Base-by-base conservation (phyloP, 2,329 filamentous ascomycete species). In the Diatrype stigma region DNA sequence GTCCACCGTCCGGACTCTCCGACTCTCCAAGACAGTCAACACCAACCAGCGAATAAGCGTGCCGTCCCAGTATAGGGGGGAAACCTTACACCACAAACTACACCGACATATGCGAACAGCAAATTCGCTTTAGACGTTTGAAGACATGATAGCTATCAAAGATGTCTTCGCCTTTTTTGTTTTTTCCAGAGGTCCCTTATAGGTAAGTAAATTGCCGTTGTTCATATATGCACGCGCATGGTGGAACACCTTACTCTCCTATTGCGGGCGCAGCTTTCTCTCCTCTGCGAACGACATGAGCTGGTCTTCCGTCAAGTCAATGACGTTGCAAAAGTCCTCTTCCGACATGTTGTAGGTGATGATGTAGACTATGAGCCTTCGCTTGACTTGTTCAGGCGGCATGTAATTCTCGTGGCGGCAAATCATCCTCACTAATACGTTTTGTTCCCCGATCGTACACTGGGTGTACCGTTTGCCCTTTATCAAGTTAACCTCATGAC, bases 181-280 rank as follows among this genome's bases (percentile, higher is more conserved):
- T 10, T 16, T 44, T 12, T 16, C 10, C 21, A 6, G 22, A 28
- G 40, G 22, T 26, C 21, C 16, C 21, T n/a, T 54, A 54, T 40
- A n/a, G n/a, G n/a, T n/a, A n/a, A n/a, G n/a, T n/a, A n/a, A n/a
- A n/a, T 40, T 50, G 19, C 44, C 47, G n/a, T 49, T 32, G 28
- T 32, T 49, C 2, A 52, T 55, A 19, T 47, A 55, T 3, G 46
- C 30, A 8, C 32, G 32, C n/a, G 53, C 53, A 34, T 51, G 42
- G 35, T 55, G 53, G 34, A 49, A 55, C 19, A 55, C 51, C 21
- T 49, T 55, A 11, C 51, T 55, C 32, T 53, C 51, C 14, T 28
- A 21, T 12, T 35, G 46, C 26, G 40, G 46, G 14, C 38, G 46
- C 28, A 47, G 51, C 22, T 55, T 53, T 38, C 47, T 49, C 42